Percentiles rank a stretch among this genome's conserved stretches.
These are phyloP conservation scores for Cyclocybe aegerita DNA, from an alignment of 768 basidiomycete species.

Conservation along the genomic window DNA sequence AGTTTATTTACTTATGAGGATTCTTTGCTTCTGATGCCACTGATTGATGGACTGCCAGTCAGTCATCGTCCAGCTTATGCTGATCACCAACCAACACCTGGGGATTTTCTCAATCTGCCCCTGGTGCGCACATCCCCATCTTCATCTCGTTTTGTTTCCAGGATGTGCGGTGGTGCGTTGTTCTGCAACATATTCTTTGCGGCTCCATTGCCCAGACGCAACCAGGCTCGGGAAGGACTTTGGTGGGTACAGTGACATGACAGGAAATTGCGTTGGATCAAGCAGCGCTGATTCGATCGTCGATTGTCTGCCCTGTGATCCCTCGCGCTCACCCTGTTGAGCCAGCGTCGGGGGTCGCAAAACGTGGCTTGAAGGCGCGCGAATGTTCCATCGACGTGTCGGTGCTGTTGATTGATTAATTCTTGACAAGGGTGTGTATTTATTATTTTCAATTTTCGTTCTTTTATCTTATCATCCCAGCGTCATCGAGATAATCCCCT, in stretches of 20 bases:
- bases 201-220: neutral
- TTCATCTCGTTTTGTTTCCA: too few relatives aligned
- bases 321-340: constrained; percentile 15
- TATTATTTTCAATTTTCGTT: constrained; percentile 16
- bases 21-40: constrained; percentile 7
- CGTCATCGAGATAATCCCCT: constrained; percentile 11
- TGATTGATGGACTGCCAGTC: constrained; percentile 4
- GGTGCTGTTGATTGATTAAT: constrained; percentile 20
- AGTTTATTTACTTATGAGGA: neutral
- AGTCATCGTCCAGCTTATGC: neutral
- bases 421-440: constrained; percentile 12
- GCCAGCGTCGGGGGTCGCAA: constrained; percentile 39
- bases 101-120: too few relatives aligned
- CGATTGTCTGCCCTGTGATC: constrained; percentile 16
- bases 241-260: constrained; percentile 38
- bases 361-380: constrained; percentile 38
- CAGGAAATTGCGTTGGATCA: constrained; percentile 34
- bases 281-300: constrained; percentile 33
- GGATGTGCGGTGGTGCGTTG: too few relatives aligned
- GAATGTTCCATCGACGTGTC: constrained; percentile 17
- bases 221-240: constrained; percentile 3
- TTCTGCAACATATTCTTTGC: too few relatives aligned
- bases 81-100: neutral
- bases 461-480: constrained; percentile 15
- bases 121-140: too few relatives aligned